Percentiles rank a stretch among this genome's conserved stretches.
These are phyloP conservation scores for Epichloe festucae DNA, from an alignment of 2,329 filamentous ascomycete species.

Conservation along the genomic window DNA sequence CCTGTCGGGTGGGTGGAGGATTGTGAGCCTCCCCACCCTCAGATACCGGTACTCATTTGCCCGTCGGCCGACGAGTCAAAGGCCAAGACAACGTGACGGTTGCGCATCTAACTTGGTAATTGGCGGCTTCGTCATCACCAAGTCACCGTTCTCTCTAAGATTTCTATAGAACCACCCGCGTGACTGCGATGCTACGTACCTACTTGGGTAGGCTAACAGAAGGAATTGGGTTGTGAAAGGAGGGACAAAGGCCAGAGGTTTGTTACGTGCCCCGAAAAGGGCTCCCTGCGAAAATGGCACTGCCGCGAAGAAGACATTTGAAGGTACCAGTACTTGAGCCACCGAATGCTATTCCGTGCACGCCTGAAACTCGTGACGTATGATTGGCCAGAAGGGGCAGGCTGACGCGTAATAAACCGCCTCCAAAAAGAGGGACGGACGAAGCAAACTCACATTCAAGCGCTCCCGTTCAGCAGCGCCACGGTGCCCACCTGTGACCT, in stretches of 20 bases:
- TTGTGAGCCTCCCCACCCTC: conserved; percentile 5
- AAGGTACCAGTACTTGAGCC: conserved; percentile 5
- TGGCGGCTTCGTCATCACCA: conserved; percentile 5
- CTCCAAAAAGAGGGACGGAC: conserved; percentile 5
- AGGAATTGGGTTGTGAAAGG: neutral
- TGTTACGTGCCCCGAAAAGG: no score
- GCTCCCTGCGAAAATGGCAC: no score
- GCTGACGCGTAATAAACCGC: conserved; percentile 29
- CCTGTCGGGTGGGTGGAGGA: conserved; percentile 5
- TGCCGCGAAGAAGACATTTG: neutral
- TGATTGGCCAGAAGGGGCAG: conserved; percentile 18
- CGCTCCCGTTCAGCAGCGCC: neutral
- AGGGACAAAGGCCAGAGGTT: neutral
- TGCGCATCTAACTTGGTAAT: no score
- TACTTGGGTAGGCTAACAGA: no score
- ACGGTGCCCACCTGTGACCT: neutral
- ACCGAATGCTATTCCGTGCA: neutral
- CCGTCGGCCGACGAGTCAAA: neutral
- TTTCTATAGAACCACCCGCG: no score
- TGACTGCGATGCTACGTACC: no score
- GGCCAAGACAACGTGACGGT: no score
- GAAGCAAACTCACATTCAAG: neutral
- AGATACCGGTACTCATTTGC: conserved; percentile 9
- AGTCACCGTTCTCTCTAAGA: neutral
- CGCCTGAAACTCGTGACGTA: neutral